A percentile compares a stretch with the other conserved stretches of the same genome.
Evolutionary conservation across 768 basidiomycete species (phyloP).

Genomic region (Mrakia hoshinonis): DNA sequence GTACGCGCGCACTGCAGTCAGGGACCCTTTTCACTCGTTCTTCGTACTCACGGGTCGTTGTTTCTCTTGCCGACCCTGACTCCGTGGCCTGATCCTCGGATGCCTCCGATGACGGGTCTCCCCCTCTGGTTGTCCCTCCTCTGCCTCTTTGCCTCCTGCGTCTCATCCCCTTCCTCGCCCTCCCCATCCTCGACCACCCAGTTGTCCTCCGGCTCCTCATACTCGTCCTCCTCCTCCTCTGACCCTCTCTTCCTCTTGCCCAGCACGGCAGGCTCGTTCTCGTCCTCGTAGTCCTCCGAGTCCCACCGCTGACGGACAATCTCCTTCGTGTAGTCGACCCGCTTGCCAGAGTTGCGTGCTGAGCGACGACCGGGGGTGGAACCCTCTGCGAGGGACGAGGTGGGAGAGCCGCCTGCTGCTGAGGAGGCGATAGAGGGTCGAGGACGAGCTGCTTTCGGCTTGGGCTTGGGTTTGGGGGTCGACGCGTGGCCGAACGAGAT

Average conservation of each 20-base stretch:
- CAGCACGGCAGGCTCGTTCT: neutral
- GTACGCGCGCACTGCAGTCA: no score
- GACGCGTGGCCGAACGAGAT: neutral
- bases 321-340: neutral
- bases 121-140: neutral
- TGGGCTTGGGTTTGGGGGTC: neutral
- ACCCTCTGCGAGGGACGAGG: neutral
- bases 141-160: neutral
- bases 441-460: neutral
- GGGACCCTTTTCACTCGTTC: no score
- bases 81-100: no score
- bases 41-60: neutral
- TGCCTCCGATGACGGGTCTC: no score
- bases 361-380: neutral
- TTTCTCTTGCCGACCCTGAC: neutral
- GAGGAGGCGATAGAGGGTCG: no score
- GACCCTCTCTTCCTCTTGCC: neutral
- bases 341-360: neutral
- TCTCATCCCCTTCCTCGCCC: neutral
- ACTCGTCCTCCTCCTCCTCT: neutral
- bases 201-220: no score
- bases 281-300: no score
- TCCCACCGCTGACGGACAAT: neutral
- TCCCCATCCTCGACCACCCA: neutral
- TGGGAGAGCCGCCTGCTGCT: neutral